These are phyloP conservation scores for Ganoderma sinense DNA, from an alignment of 1,284 basidiomycete species.

Conservation along the genomic window DNA sequence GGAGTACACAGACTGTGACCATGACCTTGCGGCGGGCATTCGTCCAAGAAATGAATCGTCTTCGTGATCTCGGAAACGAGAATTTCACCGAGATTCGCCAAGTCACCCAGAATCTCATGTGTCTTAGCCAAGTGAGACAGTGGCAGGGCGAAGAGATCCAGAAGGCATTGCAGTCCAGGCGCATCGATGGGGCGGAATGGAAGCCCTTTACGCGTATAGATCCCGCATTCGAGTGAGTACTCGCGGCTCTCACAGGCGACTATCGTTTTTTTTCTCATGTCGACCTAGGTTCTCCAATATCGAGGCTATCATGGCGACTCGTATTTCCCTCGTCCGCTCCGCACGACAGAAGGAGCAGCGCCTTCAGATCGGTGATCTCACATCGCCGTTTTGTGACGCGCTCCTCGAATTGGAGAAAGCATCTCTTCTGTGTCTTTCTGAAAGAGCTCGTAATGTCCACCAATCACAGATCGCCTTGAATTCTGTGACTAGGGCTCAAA, in stretches of 20 bases:
- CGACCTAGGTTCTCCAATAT: slow-evolving; percentile 72
- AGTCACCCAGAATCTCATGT: slow-evolving; percentile 76
- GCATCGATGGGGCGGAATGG: slow-evolving; percentile 47
- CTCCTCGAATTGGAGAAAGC: slow-evolving; percentile 72
- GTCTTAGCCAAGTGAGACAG: slow-evolving; percentile 73
- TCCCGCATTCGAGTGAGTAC: slow-evolving; percentile 70
- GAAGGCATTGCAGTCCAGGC: slow-evolving; percentile 44
- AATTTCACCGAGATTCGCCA: slow-evolving; percentile 79
- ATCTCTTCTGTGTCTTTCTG: slow-evolving; percentile 78
- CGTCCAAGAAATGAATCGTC: slow-evolving; percentile 66
- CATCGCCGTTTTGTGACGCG: slow-evolving; percentile 59
- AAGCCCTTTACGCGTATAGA: slow-evolving; percentile 56
- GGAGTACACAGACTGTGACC: slow-evolving; percentile 60
- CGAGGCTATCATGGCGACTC: slow-evolving; percentile 84
- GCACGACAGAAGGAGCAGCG: slow-evolving; percentile 69
- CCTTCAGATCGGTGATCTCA: slow-evolving; percentile 75
- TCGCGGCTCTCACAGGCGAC: slow-evolving; percentile 3
- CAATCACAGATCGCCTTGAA: slow-evolving; percentile 89
- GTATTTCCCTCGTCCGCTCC: slow-evolving; percentile 83
- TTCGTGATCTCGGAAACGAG: slow-evolving; percentile 76
- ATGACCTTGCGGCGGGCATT: slow-evolving; percentile 58
- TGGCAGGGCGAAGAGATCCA: slow-evolving; percentile 58
- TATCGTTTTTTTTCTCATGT: slow-evolving; percentile 3
- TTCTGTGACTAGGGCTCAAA: slow-evolving; percentile 80
- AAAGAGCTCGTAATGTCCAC: slow-evolving; percentile 74